Conservation (phyloP, 2,329 filamentous ascomycete genomes). For the Monosporascus sp. region DNA sequence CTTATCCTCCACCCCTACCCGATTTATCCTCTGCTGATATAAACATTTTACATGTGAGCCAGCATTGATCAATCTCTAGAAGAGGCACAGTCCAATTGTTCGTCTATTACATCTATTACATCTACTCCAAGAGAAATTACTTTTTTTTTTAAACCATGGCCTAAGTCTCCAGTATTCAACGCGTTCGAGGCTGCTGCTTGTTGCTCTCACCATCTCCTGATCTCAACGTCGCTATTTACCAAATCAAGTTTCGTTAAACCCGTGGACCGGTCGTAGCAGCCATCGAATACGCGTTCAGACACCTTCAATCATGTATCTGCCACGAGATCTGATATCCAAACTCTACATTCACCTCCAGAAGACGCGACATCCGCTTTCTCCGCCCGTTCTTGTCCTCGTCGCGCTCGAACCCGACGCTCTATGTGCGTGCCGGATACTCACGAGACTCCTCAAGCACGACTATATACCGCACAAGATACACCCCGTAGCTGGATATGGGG, state of each 20-base stretch:
- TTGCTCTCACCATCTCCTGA: background rate
- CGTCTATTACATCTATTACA: background rate
- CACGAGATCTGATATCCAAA: constrained; percentile 80
- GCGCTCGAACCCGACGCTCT: constrained; percentile 93
- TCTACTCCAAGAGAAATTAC: background rate
- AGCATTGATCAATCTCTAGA: background rate
- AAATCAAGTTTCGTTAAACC: constrained; percentile 10
- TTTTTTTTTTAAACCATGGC: background rate
- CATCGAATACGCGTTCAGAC: constrained; percentile 28
- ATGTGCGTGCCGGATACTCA: constrained; percentile 91
- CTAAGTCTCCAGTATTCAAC: background rate
- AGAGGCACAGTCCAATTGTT: constrained; percentile 4
- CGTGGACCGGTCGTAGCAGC: constrained; percentile 28
- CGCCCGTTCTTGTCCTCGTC: constrained; percentile 85
- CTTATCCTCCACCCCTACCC: too few species aligned
- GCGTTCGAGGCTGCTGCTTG: background rate
- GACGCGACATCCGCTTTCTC: constrained; percentile 82
- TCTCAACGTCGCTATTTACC: background rate
- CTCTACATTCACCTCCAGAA: constrained; percentile 86
- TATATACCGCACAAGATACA: constrained; percentile 98
- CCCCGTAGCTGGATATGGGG: constrained; percentile 86
- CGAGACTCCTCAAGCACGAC: constrained; percentile 89
- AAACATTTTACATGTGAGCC: background rate
- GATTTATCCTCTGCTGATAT: background rate
- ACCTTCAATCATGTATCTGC: constrained; percentile 76